Evolutionary conservation across 768 basidiomycete species (phyloP).

Genomic region (Lentinus brumalis): DNA sequence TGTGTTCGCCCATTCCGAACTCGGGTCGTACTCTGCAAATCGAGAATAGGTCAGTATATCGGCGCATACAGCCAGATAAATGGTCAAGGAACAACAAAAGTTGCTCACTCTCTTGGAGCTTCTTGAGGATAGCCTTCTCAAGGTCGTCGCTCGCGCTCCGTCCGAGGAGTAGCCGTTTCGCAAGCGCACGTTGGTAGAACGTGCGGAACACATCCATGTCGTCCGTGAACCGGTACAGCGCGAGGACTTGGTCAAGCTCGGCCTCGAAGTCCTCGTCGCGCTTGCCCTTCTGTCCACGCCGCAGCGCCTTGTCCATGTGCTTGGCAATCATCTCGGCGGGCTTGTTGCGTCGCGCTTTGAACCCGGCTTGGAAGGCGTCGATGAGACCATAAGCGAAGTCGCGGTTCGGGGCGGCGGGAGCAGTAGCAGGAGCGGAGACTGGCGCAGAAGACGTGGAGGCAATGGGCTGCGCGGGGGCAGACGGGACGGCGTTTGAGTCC

Average conservation of each 20-base stretch:
- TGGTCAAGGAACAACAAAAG: background rate
- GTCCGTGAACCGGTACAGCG: constrained; percentile 82
- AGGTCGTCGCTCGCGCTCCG: constrained; percentile 86
- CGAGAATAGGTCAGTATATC: background rate
- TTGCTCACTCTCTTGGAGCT: constrained; percentile 76
- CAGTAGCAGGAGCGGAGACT: constrained; percentile 30
- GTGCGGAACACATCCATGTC: constrained; percentile 94
- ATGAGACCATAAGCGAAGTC: constrained; percentile 67
- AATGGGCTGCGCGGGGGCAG: background rate
- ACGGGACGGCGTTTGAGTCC: constrained; percentile 12
- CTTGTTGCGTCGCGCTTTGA: constrained; percentile 75
- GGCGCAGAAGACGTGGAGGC: constrained; percentile 27
- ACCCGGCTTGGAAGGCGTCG: constrained; percentile 74
- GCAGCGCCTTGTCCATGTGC: constrained; percentile 84
- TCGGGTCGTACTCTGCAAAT: constrained; percentile 88
- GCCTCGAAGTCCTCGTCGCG: constrained; percentile 65
- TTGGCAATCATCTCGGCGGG: constrained; percentile 95
- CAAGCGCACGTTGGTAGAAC: constrained; percentile 86
- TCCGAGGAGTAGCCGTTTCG: constrained; percentile 84
- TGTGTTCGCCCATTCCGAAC: constrained; percentile 90
- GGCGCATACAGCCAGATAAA: background rate
- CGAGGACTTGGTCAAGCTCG: constrained; percentile 65
- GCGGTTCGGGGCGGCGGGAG: constrained; percentile 40
- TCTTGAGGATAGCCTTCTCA: constrained; percentile 81
- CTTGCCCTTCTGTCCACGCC: constrained; percentile 76